These are phyloP conservation scores for Circinella umbellata DNA, from an alignment of 371 early-diverging fungal genomes.

Conservation along the genomic window DNA sequence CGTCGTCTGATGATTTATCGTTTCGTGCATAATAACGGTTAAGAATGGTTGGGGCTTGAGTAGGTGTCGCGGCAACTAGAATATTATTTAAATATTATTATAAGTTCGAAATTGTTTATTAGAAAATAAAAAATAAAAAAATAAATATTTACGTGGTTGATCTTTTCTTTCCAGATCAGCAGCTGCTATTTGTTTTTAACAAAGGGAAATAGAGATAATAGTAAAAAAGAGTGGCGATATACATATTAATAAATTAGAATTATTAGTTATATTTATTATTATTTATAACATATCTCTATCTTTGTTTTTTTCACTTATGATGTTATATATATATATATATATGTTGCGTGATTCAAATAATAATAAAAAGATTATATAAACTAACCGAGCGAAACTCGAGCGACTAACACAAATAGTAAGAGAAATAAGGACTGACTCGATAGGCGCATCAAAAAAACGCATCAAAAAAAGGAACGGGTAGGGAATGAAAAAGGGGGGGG, in stretches of 20 bases:
- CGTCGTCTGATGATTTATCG: constrained; percentile 15
- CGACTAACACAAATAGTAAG: constrained; percentile 30
- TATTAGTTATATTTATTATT: too few relatives aligned
- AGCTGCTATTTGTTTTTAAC: background rate
- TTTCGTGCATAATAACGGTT: constrained; percentile 6
- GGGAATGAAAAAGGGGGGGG: constrained; percentile 31
- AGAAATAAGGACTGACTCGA: constrained; percentile 40
- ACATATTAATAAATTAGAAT: too few relatives aligned
- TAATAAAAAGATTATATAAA: background rate
- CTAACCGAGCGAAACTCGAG: constrained; percentile 29
- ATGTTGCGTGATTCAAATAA: too few relatives aligned
- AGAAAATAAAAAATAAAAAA: background rate
- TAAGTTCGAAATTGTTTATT: background rate
- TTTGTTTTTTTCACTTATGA: background rate
- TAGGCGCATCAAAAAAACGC: constrained; percentile 33
- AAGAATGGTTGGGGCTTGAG: background rate
- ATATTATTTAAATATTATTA: background rate
- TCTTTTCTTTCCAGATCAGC: constrained; percentile 15
- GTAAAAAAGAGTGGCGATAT: background rate
- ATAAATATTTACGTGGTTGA: background rate
- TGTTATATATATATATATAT: background rate
- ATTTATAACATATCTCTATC: too few relatives aligned
- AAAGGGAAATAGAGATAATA: background rate
- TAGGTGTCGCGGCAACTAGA: background rate
- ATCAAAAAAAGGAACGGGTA: constrained; percentile 32